phyloP scores from a whole-genome alignment of 495 filamentous ascomycete genomes.

The Hamigera avellanea region DNA sequence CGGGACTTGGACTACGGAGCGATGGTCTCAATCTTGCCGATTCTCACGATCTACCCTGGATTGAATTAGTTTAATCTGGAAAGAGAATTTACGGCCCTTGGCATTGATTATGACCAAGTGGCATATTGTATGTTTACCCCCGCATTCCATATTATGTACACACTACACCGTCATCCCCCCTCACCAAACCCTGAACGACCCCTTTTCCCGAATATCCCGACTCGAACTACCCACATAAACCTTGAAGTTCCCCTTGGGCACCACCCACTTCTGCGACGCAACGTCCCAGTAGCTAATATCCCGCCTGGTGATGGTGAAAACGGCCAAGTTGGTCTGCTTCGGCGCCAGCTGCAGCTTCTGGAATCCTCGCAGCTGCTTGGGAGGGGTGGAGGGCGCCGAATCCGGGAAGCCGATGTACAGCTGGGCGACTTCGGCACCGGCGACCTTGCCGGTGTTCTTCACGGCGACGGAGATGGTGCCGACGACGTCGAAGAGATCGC shows the following conservation, averaged over 20 bases:
- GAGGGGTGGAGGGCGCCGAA: constrained; percentile 22
- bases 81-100: no score
- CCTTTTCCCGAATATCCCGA: constrained; percentile 7
- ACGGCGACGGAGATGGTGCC: constrained; percentile 37
- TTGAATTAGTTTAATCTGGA: no score
- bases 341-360: constrained; percentile 40
- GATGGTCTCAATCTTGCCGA: no score
- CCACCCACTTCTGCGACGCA: constrained; percentile 45
- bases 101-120: no score
- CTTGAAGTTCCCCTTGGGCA: constrained; percentile 27
- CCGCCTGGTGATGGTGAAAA: constrained; percentile 46
- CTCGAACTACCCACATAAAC: constrained; percentile 50
- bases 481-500: constrained; percentile 46
- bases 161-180: no score
- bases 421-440: constrained; percentile 47
- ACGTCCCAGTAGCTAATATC: constrained; percentile 61
- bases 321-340: constrained; percentile 30
- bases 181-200: neutral
- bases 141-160: no score
- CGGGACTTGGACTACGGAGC: no score
- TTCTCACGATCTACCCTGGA: no score
- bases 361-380: constrained; percentile 55
- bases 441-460: constrained; percentile 39
- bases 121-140: no score
- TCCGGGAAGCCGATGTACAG: constrained; percentile 36